Conservation (phyloP, 257 asterid species). For the Oldenlandia corymbosa region DNA sequence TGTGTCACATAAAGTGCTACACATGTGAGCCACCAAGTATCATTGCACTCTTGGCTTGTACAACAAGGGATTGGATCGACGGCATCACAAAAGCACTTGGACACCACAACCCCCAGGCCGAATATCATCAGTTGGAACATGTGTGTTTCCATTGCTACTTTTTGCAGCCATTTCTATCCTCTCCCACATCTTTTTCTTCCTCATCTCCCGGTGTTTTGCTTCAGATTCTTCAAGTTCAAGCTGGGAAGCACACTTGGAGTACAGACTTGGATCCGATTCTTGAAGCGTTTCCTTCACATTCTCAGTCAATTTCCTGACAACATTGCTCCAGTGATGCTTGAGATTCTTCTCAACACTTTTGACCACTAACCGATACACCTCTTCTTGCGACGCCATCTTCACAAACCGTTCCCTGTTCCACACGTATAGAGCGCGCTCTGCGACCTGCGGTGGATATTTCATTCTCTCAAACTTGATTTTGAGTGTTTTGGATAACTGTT, state of each 20-base stretch:
- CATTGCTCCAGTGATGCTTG: slow-evolving; percentile 61
- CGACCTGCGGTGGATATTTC: slow-evolving; percentile 37
- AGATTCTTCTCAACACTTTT: slow-evolving; percentile 69
- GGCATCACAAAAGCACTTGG: too few relatives aligned
- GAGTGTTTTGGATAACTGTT: too few relatives aligned
- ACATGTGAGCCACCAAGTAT: too few relatives aligned
- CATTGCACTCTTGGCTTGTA: too few relatives aligned
- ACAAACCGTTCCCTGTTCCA: slow-evolving; percentile 86
- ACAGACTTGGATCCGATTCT: slow-evolving; percentile 56
- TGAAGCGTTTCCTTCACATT: slow-evolving; percentile 67
- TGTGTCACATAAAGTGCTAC: too few relatives aligned
- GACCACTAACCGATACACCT: slow-evolving; percentile 53
- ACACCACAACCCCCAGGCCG: too few relatives aligned
- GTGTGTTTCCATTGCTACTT: slow-evolving; percentile 9
- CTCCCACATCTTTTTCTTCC: slow-evolving; percentile 53
- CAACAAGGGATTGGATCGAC: too few relatives aligned
- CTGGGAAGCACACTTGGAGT: slow-evolving; percentile 47
- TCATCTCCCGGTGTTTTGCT: slow-evolving; percentile 30
- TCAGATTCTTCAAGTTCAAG: slow-evolving; percentile 32
- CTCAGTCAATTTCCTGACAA: slow-evolving; percentile 56
- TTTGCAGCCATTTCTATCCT: slow-evolving; percentile 47
- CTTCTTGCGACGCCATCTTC: slow-evolving; percentile 62
- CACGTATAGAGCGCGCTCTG: slow-evolving; percentile 70
- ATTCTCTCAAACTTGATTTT: too few relatives aligned
- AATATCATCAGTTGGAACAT: slow-evolving; percentile 8